These are phyloP conservation scores for Aureobasidium sp. DNA, from an alignment of 2,329 filamentous ascomycete species.

Conservation along the genomic window DNA sequence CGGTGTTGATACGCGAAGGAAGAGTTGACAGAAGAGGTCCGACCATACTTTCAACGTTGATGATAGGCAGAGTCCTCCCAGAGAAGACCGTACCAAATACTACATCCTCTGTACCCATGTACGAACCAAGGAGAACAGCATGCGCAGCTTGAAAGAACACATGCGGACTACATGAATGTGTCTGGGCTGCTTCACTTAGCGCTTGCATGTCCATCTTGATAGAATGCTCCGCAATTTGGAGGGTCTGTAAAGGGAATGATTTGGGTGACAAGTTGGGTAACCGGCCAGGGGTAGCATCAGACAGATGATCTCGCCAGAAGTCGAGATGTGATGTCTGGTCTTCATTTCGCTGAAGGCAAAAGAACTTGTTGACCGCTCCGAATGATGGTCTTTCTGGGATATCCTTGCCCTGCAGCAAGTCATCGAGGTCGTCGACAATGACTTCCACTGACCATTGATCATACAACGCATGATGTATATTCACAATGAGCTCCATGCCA, in stretches of 20 bases:
- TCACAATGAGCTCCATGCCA: constrained; percentile 38
- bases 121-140: constrained; percentile 56
- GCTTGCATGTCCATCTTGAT: background rate
- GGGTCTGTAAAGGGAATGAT: constrained; percentile 13
- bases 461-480: constrained; percentile 77
- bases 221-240: background rate
- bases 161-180: constrained; percentile 54
- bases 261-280: constrained; percentile 54
- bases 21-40: constrained; percentile 75
- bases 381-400: constrained; percentile 51
- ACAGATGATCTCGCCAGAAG: constrained; percentile 66
- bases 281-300: constrained; percentile 46
- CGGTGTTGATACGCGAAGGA: constrained; percentile 60
- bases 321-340: constrained; percentile 38
- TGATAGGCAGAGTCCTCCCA: constrained; percentile 66
- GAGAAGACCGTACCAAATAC: constrained; percentile 75
- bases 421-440: constrained; percentile 60
- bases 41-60: constrained; percentile 63
- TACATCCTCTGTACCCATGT: constrained; percentile 60
- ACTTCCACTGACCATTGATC: constrained; percentile 87
- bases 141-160: constrained; percentile 70
- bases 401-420: constrained; percentile 37
- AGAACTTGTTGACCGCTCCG: constrained; percentile 39
- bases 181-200: background rate
- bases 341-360: constrained; percentile 20